Evolutionary conservation across 202 grass and related monocot genomes (phyloP).

Genomic region (Saccharum hybrid): DNA sequence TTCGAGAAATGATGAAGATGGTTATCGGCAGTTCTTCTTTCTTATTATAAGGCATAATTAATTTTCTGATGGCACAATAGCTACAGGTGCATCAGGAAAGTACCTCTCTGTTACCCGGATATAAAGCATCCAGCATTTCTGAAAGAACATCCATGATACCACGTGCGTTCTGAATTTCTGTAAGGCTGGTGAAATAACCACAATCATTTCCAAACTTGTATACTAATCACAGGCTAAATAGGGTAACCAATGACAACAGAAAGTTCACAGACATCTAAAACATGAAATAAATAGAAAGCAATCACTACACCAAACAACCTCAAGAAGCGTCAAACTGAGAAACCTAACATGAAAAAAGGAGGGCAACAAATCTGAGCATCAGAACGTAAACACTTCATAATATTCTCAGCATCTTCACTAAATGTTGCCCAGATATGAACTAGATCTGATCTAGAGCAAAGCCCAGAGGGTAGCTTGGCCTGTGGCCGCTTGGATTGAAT

Average conservation of each 20-base stretch:
- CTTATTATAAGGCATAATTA: not conserved
- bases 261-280: conserved; percentile 31
- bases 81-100: conserved; percentile 30
- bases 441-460: too few relatives aligned
- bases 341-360: too few relatives aligned
- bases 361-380: too few relatives aligned
- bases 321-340: too few relatives aligned
- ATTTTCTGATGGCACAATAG: conserved; percentile 10
- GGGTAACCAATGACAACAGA: not conserved
- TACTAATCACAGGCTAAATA: conserved; percentile 25
- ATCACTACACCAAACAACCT: too few relatives aligned
- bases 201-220: conserved; percentile 40
- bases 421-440: too few relatives aligned
- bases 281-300: too few relatives aligned
- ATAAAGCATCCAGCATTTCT: conserved; percentile 91
- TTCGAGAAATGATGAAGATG: not conserved
- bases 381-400: too few relatives aligned
- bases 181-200: conserved; percentile 57
- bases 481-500: too few relatives aligned
- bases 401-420: too few relatives aligned
- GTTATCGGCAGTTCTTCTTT: not conserved
- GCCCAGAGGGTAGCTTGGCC: too few relatives aligned
- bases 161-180: conserved; percentile 95
- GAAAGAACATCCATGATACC: conserved; percentile 86
- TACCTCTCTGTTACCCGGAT: conserved; percentile 90